Conservation (phyloP, 257 asterid genomes). For the Capsicum chinense region DNA sequence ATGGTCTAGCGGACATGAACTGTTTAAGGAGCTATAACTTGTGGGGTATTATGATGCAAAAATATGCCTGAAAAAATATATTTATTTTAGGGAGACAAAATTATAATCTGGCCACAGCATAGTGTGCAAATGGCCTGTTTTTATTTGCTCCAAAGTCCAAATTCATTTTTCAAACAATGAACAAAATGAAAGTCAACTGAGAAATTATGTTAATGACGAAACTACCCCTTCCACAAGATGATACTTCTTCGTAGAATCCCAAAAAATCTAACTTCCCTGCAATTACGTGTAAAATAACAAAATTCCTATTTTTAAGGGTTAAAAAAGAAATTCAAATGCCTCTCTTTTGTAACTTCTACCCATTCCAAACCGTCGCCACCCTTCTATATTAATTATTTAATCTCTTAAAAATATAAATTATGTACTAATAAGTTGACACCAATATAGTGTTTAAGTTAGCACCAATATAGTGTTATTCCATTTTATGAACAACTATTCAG, state of each 20-base stretch:
- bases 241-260: constrained; percentile 28
- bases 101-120: too few species aligned
- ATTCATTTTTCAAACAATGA: not conserved
- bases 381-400: not conserved
- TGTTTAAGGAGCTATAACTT: too few species aligned
- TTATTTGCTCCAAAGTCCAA: constrained; percentile 8
- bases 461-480: too few species aligned
- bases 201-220: constrained; percentile 26
- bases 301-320: not conserved
- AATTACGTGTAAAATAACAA: constrained; percentile 41
- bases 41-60: too few species aligned
- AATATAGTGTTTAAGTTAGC: too few species aligned
- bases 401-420: too few species aligned
- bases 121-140: not conserved
- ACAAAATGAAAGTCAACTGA: not conserved
- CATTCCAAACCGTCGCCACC: constrained; percentile 19
- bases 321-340: constrained; percentile 52
- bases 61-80: too few species aligned
- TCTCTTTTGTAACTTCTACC: constrained; percentile 51
- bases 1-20: too few species aligned
- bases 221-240: constrained; percentile 19
- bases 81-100: too few species aligned
- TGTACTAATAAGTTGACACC: too few species aligned
- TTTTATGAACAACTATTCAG: too few species aligned
- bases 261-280: constrained; percentile 24